These are phyloP conservation scores for Cryptococcus sp. DNA, from an alignment of 1,284 basidiomycete genomes.

Conservation along the genomic window DNA sequence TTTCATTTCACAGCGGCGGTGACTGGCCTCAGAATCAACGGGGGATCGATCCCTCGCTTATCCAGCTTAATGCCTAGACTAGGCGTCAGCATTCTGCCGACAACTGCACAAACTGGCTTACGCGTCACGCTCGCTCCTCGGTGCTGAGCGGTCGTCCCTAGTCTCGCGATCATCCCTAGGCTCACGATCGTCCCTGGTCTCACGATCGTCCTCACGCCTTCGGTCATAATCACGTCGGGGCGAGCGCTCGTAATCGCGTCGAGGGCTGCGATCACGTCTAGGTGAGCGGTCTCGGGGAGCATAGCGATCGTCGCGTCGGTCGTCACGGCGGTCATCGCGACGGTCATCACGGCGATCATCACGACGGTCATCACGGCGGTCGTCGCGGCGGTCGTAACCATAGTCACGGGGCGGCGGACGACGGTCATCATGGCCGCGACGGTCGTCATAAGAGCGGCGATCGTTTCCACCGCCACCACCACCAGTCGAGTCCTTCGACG, in stretches of 20 bases:
- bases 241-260: neutral
- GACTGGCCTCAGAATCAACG: too few relatives aligned
- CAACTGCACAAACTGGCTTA: too few relatives aligned
- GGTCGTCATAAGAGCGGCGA: constrained; percentile 5
- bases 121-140: too few relatives aligned
- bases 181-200: constrained; percentile 4
- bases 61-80: too few relatives aligned
- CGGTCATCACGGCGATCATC: constrained; percentile 30
- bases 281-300: constrained; percentile 19
- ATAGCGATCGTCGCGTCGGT: constrained; percentile 19
- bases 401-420: constrained; percentile 22
- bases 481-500: constrained; percentile 4
- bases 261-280: constrained; percentile 4
- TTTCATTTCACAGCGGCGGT: too few relatives aligned
- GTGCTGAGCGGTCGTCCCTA: neutral
- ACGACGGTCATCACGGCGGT: constrained; percentile 30
- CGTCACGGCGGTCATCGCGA: constrained; percentile 25
- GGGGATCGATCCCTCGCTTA: too few relatives aligned
- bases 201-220: constrained; percentile 19
- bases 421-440: constrained; percentile 10
- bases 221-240: constrained; percentile 14
- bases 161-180: neutral
- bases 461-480: constrained; percentile 17
- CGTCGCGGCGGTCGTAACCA: constrained; percentile 25
- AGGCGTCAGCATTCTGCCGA: too few relatives aligned